Evolutionary conservation across 371 early-diverging fungal species (phyloP), one percentile per base, ranked within the genome.

Genomic region (Batrachochytrium dendrobatidis): DNA sequence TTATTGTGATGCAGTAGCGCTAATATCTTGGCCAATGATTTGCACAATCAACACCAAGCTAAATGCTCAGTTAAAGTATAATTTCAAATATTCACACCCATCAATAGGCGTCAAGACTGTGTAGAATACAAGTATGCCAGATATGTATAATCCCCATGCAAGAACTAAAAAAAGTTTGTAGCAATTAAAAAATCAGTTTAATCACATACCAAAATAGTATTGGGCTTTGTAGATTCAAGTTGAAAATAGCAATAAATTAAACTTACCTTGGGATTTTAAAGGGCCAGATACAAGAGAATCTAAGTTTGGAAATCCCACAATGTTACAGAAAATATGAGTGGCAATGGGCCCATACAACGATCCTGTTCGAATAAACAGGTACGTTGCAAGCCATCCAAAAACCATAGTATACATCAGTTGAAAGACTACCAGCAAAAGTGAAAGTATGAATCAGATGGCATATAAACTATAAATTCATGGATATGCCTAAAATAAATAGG

Each of bases 321-420:
- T 62, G 59, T 87, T 87, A 68, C 85, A 84, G 50, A 87, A 79
- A 24, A 77, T 64, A 65, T 87, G 87, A 25, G 74, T 68, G 10
- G 77, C 28, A 8, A 83, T 67, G 10, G 76, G 68, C 0, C 68
- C 75, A 0, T 30, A 55, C 0, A 81, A 15, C 31, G 56, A 71
- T 28, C 82, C 78, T 0, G 74, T 75, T 28, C 83, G 72, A 26
- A 84, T 25, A 46, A 84, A 74, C 20, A 82, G 49, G 60, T 72
- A 84, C 49, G 83, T 78, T 12, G 76, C 80, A 64, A 77, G 81
- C 83, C 83, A 83, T 22, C 87, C 87, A 75, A 85, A 87, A 2
- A 85, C n/a, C 7, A 77, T 79, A 0, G 86, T 87, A 61, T 84
- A 87, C 0, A 61, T 22, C 39, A 85, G 82, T 58, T 85, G 85